These are phyloP conservation scores for Sungouiella blattae DNA, from an alignment of 805 yeast species.

Conservation along the genomic window DNA sequence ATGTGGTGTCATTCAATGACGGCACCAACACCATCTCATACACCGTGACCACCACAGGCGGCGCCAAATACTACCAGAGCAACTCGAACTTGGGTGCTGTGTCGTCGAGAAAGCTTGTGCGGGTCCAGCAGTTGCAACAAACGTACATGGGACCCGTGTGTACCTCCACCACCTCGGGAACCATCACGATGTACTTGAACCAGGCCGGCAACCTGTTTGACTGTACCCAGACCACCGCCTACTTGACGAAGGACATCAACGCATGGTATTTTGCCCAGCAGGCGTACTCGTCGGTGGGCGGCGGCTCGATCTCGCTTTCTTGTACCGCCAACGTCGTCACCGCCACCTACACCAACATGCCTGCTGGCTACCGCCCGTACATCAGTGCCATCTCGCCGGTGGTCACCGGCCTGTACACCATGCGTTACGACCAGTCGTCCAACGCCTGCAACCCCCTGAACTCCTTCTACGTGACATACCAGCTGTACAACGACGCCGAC, in stretches of 20 bases:
- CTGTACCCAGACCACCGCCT: constrained; percentile 19
- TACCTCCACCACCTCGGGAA: background rate
- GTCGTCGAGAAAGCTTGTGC: background rate
- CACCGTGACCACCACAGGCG: constrained; percentile 8
- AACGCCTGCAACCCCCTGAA: too few relatives aligned
- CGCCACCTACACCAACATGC: constrained; percentile 18
- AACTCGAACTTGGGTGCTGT: background rate
- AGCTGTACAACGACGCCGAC: background rate
- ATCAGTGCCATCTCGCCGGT: constrained; percentile 11
- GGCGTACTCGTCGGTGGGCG: constrained; percentile 1
- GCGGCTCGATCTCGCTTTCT: constrained; percentile 5
- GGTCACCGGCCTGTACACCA: too few relatives aligned
- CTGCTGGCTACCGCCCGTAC: constrained; percentile 27
- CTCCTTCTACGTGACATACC: background rate
- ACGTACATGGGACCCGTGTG: background rate
- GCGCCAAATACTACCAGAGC: background rate
- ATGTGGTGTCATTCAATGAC: constrained; percentile 16
- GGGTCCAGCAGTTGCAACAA: background rate
- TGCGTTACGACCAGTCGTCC: too few relatives aligned
- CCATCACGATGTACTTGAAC: background rate
- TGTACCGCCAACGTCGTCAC: constrained; percentile 13
- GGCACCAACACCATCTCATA: constrained; percentile 13
- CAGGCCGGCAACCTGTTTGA: constrained; percentile 10
- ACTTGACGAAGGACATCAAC: constrained; percentile 19
- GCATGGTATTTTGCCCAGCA: constrained; percentile 18